phyloP scores from a whole-genome alignment of 129 eudicot genomes.

The Logfia minima region DNA sequence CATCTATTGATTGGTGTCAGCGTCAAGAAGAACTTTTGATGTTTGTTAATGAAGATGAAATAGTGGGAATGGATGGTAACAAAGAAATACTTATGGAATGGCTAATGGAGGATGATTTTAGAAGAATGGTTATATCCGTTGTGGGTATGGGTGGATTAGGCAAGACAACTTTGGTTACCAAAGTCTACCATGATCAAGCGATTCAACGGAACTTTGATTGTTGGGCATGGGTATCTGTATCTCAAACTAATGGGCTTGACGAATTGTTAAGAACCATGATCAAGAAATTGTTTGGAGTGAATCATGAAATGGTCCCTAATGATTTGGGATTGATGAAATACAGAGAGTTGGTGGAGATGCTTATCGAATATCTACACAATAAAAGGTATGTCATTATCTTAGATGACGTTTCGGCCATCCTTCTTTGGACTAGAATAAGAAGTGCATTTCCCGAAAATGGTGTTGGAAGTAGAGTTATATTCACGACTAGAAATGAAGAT shows the following conservation, averaged over 20 bases:
- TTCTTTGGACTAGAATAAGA: slow-evolving; percentile 57
- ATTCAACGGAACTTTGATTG: slow-evolving; percentile 50
- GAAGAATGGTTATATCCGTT: slow-evolving; percentile 49
- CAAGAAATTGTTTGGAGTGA: slow-evolving; percentile 41
- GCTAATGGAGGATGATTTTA: slow-evolving; percentile 41
- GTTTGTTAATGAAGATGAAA: slow-evolving; percentile 45
- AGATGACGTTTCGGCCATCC: slow-evolving; percentile 60
- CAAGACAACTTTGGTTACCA: slow-evolving; percentile 56
- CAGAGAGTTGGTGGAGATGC: slow-evolving; percentile 48
- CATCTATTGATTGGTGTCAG: slow-evolving; percentile 51
- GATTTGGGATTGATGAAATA: slow-evolving; percentile 51
- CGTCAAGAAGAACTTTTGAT: slow-evolving; percentile 48
- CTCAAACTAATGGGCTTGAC: slow-evolving; percentile 40
- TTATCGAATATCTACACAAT: slow-evolving; percentile 40
- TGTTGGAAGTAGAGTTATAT: slow-evolving; percentile 55
- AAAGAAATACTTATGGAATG: slow-evolving; percentile 31
- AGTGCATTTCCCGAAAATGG: slow-evolving; percentile 52
- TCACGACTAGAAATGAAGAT: slow-evolving; percentile 58
- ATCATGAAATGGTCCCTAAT: slow-evolving; percentile 31
- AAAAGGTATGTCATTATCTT: slow-evolving; percentile 59
- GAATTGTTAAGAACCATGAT: slow-evolving; percentile 53
- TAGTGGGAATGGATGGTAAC: slow-evolving; percentile 46
- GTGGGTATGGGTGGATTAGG: slow-evolving; percentile 87
- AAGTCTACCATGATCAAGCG: slow-evolving; percentile 38
- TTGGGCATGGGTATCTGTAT: slow-evolving; percentile 68